A percentile compares a stretch with the other conserved stretches of the same genome.
Evolutionary conservation across 2,329 filamentous ascomycete genomes (phyloP).

Genomic region (Sarocladiaceae sp.): DNA sequence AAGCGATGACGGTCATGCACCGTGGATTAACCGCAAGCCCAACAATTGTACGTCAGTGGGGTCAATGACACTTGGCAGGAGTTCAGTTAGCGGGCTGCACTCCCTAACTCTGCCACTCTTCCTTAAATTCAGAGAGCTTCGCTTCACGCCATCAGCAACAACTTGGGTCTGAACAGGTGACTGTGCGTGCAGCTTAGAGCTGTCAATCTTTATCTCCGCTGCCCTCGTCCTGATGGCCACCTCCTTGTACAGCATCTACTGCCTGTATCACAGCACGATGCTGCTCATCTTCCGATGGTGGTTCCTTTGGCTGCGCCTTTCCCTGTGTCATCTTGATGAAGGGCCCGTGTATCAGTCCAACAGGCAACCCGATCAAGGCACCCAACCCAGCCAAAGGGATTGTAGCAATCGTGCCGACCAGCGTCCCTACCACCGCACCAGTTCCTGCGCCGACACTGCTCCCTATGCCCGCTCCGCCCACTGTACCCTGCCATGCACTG

Average conservation of each 20-base stretch:
- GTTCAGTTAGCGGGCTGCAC: too few species aligned
- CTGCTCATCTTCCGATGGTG: slow-evolving; percentile 9
- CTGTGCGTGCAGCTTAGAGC: too few species aligned
- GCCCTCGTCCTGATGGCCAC: too few species aligned
- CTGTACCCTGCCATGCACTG: slow-evolving; percentile 8
- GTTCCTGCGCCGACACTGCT: slow-evolving; percentile 2
- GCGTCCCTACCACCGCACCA: slow-evolving; percentile 7
- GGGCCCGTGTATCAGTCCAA: slow-evolving; percentile 8
- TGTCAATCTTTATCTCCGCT: too few species aligned
- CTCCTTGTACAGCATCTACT: too few species aligned
- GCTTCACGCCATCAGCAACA: too few species aligned
- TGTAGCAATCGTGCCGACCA: slow-evolving; percentile 10
- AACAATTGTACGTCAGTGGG: too few species aligned
- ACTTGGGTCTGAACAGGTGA: too few species aligned
- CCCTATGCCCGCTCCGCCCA: slow-evolving; percentile 6
- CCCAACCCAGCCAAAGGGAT: slow-evolving; percentile 11
- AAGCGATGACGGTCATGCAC: neutral
- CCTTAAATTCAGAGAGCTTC: too few species aligned
- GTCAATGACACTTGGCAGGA: too few species aligned
- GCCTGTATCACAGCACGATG: slow-evolving; percentile 8
- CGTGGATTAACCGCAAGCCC: slow-evolving; percentile 4
- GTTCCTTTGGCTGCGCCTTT: neutral
- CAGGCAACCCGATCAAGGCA: slow-evolving; percentile 9
- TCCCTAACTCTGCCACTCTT: too few species aligned
- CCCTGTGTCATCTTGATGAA: neutral